phyloP scores from a whole-genome alignment of 257 asterid genomes.

The Jasminum sambac region DNA sequence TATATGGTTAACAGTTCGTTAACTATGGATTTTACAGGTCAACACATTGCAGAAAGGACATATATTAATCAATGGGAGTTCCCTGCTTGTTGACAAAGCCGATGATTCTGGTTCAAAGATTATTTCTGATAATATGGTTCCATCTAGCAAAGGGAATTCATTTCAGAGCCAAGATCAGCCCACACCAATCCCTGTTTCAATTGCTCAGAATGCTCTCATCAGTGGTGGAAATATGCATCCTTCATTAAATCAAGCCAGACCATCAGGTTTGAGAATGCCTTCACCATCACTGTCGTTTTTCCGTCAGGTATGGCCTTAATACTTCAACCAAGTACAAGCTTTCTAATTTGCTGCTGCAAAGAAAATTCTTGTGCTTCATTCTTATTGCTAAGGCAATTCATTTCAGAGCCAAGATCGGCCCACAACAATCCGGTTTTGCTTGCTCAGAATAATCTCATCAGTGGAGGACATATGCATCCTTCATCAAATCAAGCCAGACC shows the following conservation, averaged over 20 bases:
- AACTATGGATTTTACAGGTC: conserved; percentile 39
- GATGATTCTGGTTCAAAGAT: conserved; percentile 38
- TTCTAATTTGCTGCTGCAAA: conserved; percentile 1
- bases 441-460: conserved; percentile 34
- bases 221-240: conserved; percentile 39
- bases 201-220: conserved; percentile 35
- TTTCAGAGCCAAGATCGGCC: conserved; percentile 37
- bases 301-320: conserved; percentile 59
- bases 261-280: conserved; percentile 91
- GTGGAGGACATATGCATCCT: conserved; percentile 39
- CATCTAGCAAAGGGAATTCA: conserved; percentile 33
- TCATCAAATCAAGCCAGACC: conserved; percentile 50
- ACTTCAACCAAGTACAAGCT: conserved; percentile 25
- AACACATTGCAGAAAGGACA: conserved; percentile 38
- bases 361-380: conserved; percentile 19
- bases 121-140: conserved; percentile 31
- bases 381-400: conserved; percentile 31
- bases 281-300: conserved; percentile 93
- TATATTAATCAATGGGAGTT: conserved; percentile 33
- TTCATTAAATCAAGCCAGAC: conserved; percentile 46
- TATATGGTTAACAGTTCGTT: conserved; percentile 16
- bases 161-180: conserved; percentile 38
- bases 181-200: conserved; percentile 29
- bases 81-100: conserved; percentile 34
- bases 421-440: conserved; percentile 28